A percentile compares a stretch with the other conserved stretches of the same genome.
Evolutionary conservation across 306 rosid genomes (phyloP).

Genomic region (Vigna angularis): DNA sequence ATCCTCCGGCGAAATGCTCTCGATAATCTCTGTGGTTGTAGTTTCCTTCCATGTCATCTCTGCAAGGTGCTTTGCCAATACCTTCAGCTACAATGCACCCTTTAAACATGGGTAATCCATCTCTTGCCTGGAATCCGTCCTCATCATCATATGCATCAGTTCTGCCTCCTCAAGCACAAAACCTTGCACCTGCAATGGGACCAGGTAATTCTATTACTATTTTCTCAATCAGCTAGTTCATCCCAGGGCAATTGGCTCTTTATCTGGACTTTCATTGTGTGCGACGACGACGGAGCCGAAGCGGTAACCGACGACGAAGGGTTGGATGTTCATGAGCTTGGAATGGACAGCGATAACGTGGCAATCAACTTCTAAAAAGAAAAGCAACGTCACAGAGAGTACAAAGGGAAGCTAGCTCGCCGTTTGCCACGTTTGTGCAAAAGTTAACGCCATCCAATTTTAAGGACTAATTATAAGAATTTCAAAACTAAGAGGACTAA

Average conservation of each 20-base stretch:
- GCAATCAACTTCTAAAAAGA: no score
- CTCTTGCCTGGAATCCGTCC: slow-evolving; percentile 69
- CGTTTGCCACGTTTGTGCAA: no score
- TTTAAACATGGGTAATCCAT: slow-evolving; percentile 63
- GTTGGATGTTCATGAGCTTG: no score
- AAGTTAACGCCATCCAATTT: no score
- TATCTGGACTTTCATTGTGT: not conserved
- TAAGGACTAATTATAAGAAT: no score
- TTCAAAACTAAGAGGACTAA: no score
- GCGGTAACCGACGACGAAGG: no score
- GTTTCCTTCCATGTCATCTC: slow-evolving; percentile 79
- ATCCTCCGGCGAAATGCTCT: slow-evolving; percentile 99
- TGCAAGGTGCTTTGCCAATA: slow-evolving; percentile 71
- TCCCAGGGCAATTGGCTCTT: slow-evolving; percentile 7
- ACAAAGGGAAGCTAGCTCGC: no score
- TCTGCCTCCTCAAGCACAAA: slow-evolving; percentile 59
- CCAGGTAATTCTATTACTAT: slow-evolving; percentile 46
- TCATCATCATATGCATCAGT: slow-evolving; percentile 53
- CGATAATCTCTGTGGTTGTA: slow-evolving; percentile 91
- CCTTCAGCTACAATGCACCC: slow-evolving; percentile 60
- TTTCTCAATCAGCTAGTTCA: slow-evolving; percentile 28
- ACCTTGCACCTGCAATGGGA: slow-evolving; percentile 52
- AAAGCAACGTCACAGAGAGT: no score
- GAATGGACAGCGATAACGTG: no score
- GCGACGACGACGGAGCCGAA: no score